Conservation (phyloP, 164 flowering plant species). For the Kalanchoe fedtschenkoi region DNA sequence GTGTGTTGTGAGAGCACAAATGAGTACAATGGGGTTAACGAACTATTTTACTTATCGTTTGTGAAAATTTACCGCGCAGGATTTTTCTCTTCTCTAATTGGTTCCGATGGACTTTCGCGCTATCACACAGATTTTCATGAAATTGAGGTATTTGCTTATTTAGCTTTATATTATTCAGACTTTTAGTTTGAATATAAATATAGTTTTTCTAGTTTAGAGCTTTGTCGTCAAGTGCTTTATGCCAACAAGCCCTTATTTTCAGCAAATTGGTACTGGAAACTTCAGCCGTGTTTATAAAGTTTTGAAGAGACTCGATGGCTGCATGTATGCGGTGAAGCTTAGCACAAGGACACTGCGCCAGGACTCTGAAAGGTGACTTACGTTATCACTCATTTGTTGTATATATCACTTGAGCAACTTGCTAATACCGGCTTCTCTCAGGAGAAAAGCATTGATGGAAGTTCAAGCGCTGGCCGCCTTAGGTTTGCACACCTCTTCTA, state of each 20-base stretch:
- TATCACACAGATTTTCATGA: conserved; percentile 88
- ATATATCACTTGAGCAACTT: conserved; percentile 8
- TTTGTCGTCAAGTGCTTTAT: background rate
- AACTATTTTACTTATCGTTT: background rate
- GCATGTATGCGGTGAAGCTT: conserved; percentile 90
- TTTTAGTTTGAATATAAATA: background rate
- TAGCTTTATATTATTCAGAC: background rate
- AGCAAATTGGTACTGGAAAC: conserved; percentile 89
- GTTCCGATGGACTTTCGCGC: conserved; percentile 79
- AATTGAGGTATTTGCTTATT: conserved; percentile 44
- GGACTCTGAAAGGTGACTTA: conserved; percentile 67
- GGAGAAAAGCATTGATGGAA: conserved; percentile 92
- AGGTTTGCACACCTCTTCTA: conserved; percentile 32
- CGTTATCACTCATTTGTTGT: background rate
- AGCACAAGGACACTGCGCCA: conserved; percentile 53
- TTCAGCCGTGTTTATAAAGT: conserved; percentile 82
- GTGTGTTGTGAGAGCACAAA: background rate
- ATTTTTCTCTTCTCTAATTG: conserved; percentile 29
- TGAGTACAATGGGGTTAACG: background rate
- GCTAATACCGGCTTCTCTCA: conserved; percentile 22
- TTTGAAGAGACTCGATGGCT: conserved; percentile 90
- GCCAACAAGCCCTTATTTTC: conserved; percentile 7
- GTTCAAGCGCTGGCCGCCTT: conserved; percentile 93
- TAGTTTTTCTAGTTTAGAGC: background rate
- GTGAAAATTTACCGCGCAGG: conserved; percentile 28